phyloP scores from a whole-genome alignment of 192 early-diverging fungal genomes.

The Spinellus fusiger region DNA sequence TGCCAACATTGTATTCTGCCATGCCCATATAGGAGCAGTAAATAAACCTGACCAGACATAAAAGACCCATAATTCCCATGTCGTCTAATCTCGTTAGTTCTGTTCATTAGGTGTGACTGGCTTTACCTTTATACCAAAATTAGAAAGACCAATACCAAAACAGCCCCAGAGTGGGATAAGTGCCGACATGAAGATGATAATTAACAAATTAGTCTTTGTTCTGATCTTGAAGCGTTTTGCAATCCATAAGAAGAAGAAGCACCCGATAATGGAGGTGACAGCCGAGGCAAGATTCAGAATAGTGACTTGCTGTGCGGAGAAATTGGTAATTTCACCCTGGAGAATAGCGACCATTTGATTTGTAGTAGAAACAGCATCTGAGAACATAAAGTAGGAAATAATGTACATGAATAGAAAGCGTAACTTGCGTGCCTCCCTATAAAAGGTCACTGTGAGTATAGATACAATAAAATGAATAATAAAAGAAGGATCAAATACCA shows the following conservation, averaged over 20 bases:
- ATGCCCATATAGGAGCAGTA: conserved; percentile 50
- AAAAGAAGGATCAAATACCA: not conserved
- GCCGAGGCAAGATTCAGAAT: conserved; percentile 54
- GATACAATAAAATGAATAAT: not conserved
- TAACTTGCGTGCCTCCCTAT: conserved; percentile 40
- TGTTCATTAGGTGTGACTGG: no score
- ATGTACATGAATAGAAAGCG: conserved; percentile 57
- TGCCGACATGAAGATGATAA: conserved; percentile 38
- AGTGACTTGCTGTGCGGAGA: conserved; percentile 42
- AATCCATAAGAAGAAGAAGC: conserved; percentile 45
- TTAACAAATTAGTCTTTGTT: conserved; percentile 49
- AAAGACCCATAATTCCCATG: conserved; percentile 53
- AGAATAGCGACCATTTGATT: conserved; percentile 44
- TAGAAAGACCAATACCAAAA: conserved; percentile 48
- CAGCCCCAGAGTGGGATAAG: conserved; percentile 59
- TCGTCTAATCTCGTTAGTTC: conserved; percentile 6
- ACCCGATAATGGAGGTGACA: conserved; percentile 47
- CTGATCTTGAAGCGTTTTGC: conserved; percentile 42
- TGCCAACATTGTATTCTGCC: conserved; percentile 56
- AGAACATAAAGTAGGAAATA: conserved; percentile 64
- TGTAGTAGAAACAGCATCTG: conserved; percentile 59
- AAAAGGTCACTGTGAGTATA: no score
- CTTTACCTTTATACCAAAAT: conserved; percentile 42
- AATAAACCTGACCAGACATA: conserved; percentile 57
- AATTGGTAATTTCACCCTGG: conserved; percentile 54